Conservation (phyloP, 2,329 filamentous ascomycete species). For the Epichloe coenophiala region DNA sequence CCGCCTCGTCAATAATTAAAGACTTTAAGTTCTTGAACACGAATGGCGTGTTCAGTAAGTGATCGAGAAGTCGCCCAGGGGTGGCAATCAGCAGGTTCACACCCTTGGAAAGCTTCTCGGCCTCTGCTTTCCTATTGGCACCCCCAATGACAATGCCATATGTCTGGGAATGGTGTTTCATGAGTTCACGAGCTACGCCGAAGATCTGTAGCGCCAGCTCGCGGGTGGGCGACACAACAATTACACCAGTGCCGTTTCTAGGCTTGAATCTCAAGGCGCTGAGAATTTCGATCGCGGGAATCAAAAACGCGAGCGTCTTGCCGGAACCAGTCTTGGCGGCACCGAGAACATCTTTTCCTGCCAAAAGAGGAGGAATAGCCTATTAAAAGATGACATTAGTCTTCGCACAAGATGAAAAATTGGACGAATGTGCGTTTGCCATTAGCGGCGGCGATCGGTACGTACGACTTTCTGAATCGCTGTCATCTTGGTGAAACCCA, state of each 20-base stretch:
- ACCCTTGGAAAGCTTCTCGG: constrained; percentile 85
- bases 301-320: constrained; percentile 89
- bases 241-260: constrained; percentile 81
- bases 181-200: constrained; percentile 82
- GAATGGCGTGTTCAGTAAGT: constrained; percentile 87
- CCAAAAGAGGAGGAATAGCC: constrained; percentile 76
- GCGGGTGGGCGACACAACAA: constrained; percentile 84
- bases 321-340: constrained; percentile 93
- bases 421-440: not conserved
- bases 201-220: constrained; percentile 95
- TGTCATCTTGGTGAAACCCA: constrained; percentile 94
- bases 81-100: constrained; percentile 93
- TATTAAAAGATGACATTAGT: constrained; percentile 3
- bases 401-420: not conserved
- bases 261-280: constrained; percentile 86
- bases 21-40: constrained; percentile 86
- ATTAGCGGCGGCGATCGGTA: not conserved
- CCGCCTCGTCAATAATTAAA: constrained; percentile 90
- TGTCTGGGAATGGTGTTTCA: constrained; percentile 86
- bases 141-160: constrained; percentile 95
- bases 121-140: constrained; percentile 80
- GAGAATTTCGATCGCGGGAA: constrained; percentile 89
- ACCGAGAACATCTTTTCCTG: constrained; percentile 83
- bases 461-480: constrained; percentile 65
- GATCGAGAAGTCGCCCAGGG: constrained; percentile 82